Evolutionary conservation across 106 monocot species (phyloP).

Genomic region (Vanilla planifolia): DNA sequence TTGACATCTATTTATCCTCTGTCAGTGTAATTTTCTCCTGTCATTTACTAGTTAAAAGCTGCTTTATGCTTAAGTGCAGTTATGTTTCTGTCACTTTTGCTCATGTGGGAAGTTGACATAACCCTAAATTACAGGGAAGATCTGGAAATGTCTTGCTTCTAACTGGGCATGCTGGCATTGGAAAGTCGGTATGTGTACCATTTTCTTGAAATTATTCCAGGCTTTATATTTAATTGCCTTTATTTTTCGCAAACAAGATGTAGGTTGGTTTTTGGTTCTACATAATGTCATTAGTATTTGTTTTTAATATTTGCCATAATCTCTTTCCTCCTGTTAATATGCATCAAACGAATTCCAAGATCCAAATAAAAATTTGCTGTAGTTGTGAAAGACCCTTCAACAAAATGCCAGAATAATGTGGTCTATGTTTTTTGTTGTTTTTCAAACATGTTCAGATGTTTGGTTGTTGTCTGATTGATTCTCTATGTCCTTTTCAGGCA

Average conservation of each 20-base stretch:
- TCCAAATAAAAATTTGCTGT: too few species aligned
- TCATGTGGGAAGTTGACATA: neutral
- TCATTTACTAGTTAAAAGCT: neutral
- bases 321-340: too few species aligned
- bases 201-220: too few species aligned
- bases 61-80: neutral
- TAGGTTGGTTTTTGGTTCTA: too few species aligned
- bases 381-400: neutral
- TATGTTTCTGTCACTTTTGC: neutral
- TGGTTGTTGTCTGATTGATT: neutral
- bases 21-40: too few species aligned
- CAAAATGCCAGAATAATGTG: too few species aligned
- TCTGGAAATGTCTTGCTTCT: conserved; percentile 49
- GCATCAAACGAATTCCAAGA: too few species aligned
- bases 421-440: neutral
- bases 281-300: too few species aligned
- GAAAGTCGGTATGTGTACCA: conserved; percentile 84
- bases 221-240: too few species aligned
- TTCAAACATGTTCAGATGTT: neutral
- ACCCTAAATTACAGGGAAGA: conserved; percentile 24
- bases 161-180: conserved; percentile 79
- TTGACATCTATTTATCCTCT: neutral
- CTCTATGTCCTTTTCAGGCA: conserved; percentile 43
- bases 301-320: too few species aligned
- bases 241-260: too few species aligned